phyloP scores from a whole-genome alignment of 2,329 filamentous ascomycete genomes.

The Bipolaris sorokiniana region DNA sequence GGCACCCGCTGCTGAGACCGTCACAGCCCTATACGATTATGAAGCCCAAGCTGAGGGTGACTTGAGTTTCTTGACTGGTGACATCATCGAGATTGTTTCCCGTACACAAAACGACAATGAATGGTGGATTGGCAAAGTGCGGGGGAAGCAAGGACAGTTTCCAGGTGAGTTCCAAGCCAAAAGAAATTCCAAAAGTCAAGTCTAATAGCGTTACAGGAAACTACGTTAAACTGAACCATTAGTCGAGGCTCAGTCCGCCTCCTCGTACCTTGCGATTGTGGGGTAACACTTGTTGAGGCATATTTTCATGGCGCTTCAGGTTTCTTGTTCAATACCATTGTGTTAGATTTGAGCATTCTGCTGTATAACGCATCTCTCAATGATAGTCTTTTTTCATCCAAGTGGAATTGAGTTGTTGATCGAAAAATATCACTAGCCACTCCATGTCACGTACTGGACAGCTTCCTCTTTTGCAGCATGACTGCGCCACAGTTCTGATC shows the following conservation, averaged over 20 bases:
- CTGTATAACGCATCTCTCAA: slow-evolving; percentile 3
- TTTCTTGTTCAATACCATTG: slow-evolving; percentile 4
- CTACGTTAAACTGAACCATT: slow-evolving; percentile 51
- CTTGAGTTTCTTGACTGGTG: slow-evolving; percentile 85
- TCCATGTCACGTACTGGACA: background rate
- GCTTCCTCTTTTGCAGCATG: background rate
- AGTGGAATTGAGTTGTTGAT: slow-evolving; percentile 3
- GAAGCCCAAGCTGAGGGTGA: slow-evolving; percentile 95
- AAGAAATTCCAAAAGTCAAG: background rate
- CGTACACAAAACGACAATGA: slow-evolving; percentile 92
- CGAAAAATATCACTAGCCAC: background rate
- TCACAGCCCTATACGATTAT: slow-evolving; percentile 93
- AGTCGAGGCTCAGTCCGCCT: slow-evolving; percentile 6
- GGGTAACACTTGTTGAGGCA: slow-evolving; percentile 22
- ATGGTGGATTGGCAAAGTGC: slow-evolving; percentile 89
- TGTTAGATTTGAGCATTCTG: slow-evolving; percentile 10
- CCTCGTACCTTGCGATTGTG: slow-evolving; percentile 4
- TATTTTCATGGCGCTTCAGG: slow-evolving; percentile 1
- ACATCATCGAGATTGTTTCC: slow-evolving; percentile 85
- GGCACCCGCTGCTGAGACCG: slow-evolving; percentile 72
- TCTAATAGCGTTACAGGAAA: slow-evolving; percentile 48
- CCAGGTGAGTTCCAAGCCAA: slow-evolving; percentile 69
- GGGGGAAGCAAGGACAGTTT: slow-evolving; percentile 87
- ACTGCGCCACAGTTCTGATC: slow-evolving; percentile 21
- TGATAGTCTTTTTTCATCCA: slow-evolving; percentile 1